These are phyloP conservation scores for Brassica balearica DNA, from an alignment of 441 rosid genomes.

Conservation along the genomic window DNA sequence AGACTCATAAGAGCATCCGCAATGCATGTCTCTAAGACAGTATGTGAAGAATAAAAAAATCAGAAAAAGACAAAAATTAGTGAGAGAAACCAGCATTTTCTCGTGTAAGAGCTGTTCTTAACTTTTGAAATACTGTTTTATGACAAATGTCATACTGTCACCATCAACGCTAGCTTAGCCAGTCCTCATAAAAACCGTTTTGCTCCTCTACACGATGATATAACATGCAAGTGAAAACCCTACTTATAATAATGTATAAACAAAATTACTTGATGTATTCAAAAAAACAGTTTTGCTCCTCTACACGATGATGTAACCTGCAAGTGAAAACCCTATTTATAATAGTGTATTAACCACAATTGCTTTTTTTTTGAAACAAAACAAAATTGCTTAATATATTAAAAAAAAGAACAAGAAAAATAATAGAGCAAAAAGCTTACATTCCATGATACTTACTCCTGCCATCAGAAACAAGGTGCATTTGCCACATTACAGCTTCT, in stretches of 20 bases:
- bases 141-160: not conserved
- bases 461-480: conserved; percentile 34
- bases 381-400: too few species aligned
- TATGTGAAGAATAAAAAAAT: not conserved
- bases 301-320: too few species aligned
- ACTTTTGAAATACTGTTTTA: not conserved
- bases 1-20: conserved; percentile 39
- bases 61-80: not conserved
- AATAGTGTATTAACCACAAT: too few species aligned
- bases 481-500: conserved; percentile 57
- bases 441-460: not conserved
- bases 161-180: not conserved
- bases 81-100: not conserved
- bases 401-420: too few species aligned
- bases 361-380: too few species aligned
- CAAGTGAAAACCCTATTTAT: too few species aligned
- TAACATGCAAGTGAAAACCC: not conserved
- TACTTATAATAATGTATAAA: not conserved
- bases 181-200: not conserved
- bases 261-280: not conserved
- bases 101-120: not conserved
- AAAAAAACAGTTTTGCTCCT: too few species aligned
- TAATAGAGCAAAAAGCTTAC: not conserved
- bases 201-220: not conserved
- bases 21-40: not conserved